A percentile compares a stretch with the other conserved stretches of the same genome.
Conservation (phyloP, 306 rosid species). For the Rubus parviflorus region DNA sequence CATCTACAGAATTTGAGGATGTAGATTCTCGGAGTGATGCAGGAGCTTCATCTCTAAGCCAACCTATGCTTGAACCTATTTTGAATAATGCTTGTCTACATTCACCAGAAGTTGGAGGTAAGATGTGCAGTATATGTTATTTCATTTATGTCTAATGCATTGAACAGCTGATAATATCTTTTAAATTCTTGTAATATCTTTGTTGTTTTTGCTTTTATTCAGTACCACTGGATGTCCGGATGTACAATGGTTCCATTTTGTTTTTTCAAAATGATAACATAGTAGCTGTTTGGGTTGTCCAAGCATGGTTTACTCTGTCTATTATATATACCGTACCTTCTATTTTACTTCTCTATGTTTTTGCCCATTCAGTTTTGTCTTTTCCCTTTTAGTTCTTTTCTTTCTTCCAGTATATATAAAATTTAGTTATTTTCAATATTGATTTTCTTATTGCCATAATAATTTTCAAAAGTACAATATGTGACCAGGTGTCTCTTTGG, state of each 20-base stretch:
- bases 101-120: slow-evolving; percentile 44
- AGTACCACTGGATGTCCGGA: background rate
- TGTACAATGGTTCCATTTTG: background rate
- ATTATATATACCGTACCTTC: background rate
- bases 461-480: background rate
- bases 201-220: background rate
- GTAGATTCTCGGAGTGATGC: slow-evolving; percentile 43
- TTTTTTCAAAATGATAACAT: background rate
- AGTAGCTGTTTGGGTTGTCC: background rate
- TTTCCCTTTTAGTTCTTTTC: background rate
- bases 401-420: background rate
- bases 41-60: slow-evolving; percentile 33
- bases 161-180: background rate
- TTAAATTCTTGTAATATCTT: background rate
- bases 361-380: background rate
- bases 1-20: slow-evolving; percentile 41
- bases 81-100: slow-evolving; percentile 30
- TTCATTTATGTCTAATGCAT: background rate
- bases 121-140: slow-evolving; percentile 17
- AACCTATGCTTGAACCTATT: slow-evolving; percentile 34
- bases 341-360: background rate
- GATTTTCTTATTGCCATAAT: slow-evolving; percentile 10
- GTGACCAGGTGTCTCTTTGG: slow-evolving; percentile 16
- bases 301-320: background rate
- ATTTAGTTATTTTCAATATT: background rate